Evolutionary conservation across 2,329 filamentous ascomycete genomes (phyloP).

Genomic region (Penicillium capsulatum): DNA sequence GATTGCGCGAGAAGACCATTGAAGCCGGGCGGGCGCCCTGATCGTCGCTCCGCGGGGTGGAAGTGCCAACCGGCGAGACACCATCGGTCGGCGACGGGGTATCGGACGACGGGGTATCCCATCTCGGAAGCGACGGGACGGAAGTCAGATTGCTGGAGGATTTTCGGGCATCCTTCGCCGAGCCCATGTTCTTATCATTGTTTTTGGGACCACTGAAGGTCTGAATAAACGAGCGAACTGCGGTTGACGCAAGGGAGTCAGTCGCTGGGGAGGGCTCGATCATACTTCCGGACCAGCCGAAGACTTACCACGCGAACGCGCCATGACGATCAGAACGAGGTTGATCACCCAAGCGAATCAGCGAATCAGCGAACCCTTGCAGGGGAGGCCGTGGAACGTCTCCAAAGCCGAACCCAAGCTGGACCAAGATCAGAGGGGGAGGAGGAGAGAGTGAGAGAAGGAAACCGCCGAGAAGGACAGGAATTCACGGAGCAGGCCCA

Average conservation of each 20-base stretch:
- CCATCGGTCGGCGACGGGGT: constrained; percentile 33
- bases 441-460: not conserved
- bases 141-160: constrained; percentile 22
- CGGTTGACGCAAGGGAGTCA: constrained; percentile 23
- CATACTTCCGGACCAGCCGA: constrained; percentile 8
- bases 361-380: not conserved
- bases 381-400: constrained; percentile 8
- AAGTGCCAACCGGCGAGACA: constrained; percentile 37
- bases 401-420: not conserved
- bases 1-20: constrained; percentile 80
- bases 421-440: constrained; percentile 3
- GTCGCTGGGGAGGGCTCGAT: constrained; percentile 14
- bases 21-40: constrained; percentile 69
- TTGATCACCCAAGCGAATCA: constrained; percentile 7
- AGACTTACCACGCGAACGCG: constrained; percentile 39
- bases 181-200: constrained; percentile 21
- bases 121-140: constrained; percentile 22
- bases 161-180: constrained; percentile 37
- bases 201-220: constrained; percentile 38
- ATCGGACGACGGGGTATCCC: constrained; percentile 34
- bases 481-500: too few relatives aligned
- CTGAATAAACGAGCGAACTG: constrained; percentile 87
- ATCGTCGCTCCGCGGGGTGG: constrained; percentile 45
- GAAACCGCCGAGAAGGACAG: too few relatives aligned
- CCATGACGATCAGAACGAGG: constrained; percentile 26